Evolutionary conservation across 2,329 filamentous ascomycete genomes (phyloP), one percentile per base, ranked within the genome.

Genomic region (Colletotrichum karsti): DNA sequence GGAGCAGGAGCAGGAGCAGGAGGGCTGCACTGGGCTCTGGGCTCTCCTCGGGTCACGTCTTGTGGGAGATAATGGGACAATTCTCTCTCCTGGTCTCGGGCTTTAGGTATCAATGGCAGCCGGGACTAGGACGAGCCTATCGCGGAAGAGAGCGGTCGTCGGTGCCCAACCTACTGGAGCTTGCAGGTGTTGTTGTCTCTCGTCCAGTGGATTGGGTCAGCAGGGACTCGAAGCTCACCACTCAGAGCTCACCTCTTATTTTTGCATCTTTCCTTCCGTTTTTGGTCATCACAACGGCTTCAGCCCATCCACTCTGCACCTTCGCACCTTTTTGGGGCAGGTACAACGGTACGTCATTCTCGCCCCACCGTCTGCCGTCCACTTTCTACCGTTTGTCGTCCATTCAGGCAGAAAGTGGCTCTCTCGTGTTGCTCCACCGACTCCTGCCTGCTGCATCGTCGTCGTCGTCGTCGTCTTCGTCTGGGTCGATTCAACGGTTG

Each of bases 141-240:
- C 37, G 53, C 64, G 54, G 50, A 13, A 56, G 53, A 60, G 42
- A 61, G 58, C 54, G 69, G 69, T 50, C 69, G 58, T 71, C 67
- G 69, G 44, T 71, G 69, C 69, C 69, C 69, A 71, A 71, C 69
- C 69, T 61, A 30, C 57, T 62, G 53, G 50, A 69, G 65, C 46
- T 56, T 50, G 24, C 46, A 18, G 12, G 26, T 20, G 13, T 22
- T 35, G 53, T 46, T 46, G 62, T 56, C 51, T 58, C 51, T 67
- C 44, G 22, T 61, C 66, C 66, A 69, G 66, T 62, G 26, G 63
- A 44, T 69, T 41, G 22, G 35, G 53, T 67, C 44, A 48, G 51
- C 53, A 67, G 64, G 59, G 37, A 33, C 51, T 63, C 53, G 51
- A 56, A 37, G 41, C 35, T 63, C 51, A 42, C 53, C 63, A 55